These are phyloP conservation scores for Dillenia turbinata DNA, from an alignment of 164 flowering plant genomes.

Conservation along the genomic window DNA sequence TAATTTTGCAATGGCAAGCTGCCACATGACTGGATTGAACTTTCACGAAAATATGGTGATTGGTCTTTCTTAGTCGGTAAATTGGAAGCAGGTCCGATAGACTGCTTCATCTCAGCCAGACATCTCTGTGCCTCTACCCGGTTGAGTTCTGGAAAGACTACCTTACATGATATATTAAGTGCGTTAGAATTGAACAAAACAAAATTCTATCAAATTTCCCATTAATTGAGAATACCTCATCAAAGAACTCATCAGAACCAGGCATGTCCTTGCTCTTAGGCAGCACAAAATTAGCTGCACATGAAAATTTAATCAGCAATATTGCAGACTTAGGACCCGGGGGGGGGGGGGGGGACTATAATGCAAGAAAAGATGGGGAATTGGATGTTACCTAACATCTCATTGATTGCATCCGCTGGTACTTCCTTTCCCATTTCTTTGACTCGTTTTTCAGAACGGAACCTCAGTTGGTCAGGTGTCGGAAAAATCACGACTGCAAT, in stretches of 20 bases:
- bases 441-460: slow-evolving; percentile 44
- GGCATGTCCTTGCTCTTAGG: slow-evolving; percentile 57
- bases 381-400: slow-evolving; percentile 43
- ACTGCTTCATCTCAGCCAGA: slow-evolving; percentile 56
- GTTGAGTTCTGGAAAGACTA: slow-evolving; percentile 43
- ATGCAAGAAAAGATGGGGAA: background rate
- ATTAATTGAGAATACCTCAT: slow-evolving; percentile 31
- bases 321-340: background rate
- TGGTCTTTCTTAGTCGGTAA: slow-evolving; percentile 5
- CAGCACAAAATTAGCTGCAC: slow-evolving; percentile 47
- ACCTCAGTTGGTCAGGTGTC: slow-evolving; percentile 39
- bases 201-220: background rate
- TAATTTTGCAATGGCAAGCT: slow-evolving; percentile 15
- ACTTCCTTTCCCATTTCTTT: slow-evolving; percentile 72
- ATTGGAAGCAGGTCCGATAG: slow-evolving; percentile 18
- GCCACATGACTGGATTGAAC: slow-evolving; percentile 20
- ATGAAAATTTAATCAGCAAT: background rate
- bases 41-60: slow-evolving; percentile 21
- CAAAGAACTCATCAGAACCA: slow-evolving; percentile 51
- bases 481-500: slow-evolving; percentile 61
- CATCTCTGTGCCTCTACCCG: slow-evolving; percentile 35
- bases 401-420: slow-evolving; percentile 52
- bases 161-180: slow-evolving; percentile 22
- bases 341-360: background rate
- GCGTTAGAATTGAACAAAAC: background rate